Evolutionary conservation across 805 yeast genomes (phyloP).

Genomic region (Peterozyma xylosa): DNA sequence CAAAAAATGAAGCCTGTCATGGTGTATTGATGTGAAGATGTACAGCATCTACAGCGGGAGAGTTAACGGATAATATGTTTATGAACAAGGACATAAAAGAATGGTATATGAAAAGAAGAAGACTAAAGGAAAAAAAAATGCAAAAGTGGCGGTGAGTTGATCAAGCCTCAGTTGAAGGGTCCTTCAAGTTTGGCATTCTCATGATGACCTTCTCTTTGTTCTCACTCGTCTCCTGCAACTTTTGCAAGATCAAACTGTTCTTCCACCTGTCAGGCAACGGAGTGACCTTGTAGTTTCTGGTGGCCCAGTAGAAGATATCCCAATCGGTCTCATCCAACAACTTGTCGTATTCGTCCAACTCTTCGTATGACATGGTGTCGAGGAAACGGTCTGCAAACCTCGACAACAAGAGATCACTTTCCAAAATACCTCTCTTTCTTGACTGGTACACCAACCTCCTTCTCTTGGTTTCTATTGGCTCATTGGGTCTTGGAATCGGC

Average conservation of each 20-base stretch:
- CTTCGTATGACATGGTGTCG: slow-evolving; percentile 45
- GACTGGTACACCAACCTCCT: slow-evolving; percentile 90
- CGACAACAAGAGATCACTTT: slow-evolving; percentile 79
- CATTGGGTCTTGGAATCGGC: slow-evolving; percentile 75
- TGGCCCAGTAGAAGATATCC: slow-evolving; percentile 99
- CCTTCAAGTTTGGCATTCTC: slow-evolving; percentile 74
- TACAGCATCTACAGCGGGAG: too few species aligned
- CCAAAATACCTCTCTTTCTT: slow-evolving; percentile 91
- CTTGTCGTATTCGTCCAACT: slow-evolving; percentile 78
- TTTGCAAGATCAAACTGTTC: slow-evolving; percentile 50
- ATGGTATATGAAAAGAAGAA: too few species aligned
- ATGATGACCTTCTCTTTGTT: slow-evolving; percentile 66
- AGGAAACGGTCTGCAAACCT: slow-evolving; percentile 79
- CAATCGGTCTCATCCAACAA: slow-evolving; percentile 93
- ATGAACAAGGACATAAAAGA: too few species aligned
- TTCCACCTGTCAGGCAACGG: slow-evolving; percentile 88
- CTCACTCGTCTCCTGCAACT: slow-evolving; percentile 66
- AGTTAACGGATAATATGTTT: too few species aligned
- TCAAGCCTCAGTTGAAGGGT: too few species aligned
- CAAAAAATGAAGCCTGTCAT: too few species aligned
- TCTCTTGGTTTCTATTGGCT: slow-evolving; percentile 62
- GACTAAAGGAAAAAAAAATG: too few species aligned
- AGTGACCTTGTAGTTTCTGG: slow-evolving; percentile 70
- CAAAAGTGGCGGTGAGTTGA: too few species aligned
- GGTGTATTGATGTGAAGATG: too few species aligned